Base-by-base conservation (phyloP, 31 red algal genomes). In the Porphyra umbilicalis region DNA sequence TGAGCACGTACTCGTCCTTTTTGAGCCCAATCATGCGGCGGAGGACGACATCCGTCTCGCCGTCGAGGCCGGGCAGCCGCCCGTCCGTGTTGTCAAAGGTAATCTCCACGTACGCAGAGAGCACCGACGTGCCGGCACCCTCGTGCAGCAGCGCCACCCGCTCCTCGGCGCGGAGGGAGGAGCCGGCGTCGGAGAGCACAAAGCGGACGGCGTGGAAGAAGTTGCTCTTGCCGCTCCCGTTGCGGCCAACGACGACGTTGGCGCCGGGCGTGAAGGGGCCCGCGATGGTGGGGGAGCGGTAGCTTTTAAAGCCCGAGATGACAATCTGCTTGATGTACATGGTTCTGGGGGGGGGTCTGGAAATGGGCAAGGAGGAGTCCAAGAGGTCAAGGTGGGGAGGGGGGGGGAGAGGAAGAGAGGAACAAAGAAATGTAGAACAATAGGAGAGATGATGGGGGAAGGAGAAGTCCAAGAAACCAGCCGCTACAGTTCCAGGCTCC, bases 1-100 rank as follows among this genome's bases (percentile, higher is more conserved):
- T 91, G n/a, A 99, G 85, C 34, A 95, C 81, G 83, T 94, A 99
- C 85, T 99, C 97, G 86, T 99, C 97, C 82, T 99, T 99, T 80
- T 95, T 92, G 37, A 94, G 77, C 2, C 97, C 92, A 32, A 99
- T 82, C 85, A 96, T 99, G 32, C 97, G 83, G 10, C 97, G 85
- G 36, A 99, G 77, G 71, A 86, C 79, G 0, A 99, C 97, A 35
- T 89, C 83, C 25, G 57, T 18, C 35, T 93, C 85, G 16, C 89
- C 76, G 83, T 98, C 95, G 33, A 81, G 82, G n/a, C 81, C 85
- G 9, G 97, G 91, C 33, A 99, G 80, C 35, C 97, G 91, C 30
- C 94, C 94, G 44, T 96, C 91, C 10, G 91, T 78, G 76, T 99
- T 99, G 80, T 99, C 97, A 80, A 99, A 96, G 36, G 88, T 79